phyloP scores from a whole-genome alignment of 768 basidiomycete genomes.

The Lepiota subincarnata region DNA sequence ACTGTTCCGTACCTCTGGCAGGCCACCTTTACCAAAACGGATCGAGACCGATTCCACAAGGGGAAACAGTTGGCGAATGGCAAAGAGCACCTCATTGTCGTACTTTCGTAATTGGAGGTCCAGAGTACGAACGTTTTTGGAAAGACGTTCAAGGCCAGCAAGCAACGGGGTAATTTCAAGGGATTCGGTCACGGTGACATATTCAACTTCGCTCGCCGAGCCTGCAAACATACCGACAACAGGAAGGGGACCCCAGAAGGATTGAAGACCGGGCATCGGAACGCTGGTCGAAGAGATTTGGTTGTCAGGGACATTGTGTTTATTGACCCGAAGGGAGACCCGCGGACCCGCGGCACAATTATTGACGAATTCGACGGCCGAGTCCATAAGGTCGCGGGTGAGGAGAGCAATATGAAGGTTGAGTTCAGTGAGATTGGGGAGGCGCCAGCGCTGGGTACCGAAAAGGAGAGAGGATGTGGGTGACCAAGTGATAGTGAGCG shows the following conservation, averaged over 20 bases:
- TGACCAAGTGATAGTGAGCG: constrained; percentile 15
- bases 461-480: constrained; percentile 16
- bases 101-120: constrained; percentile 23
- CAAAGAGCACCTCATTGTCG: constrained; percentile 29
- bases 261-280: constrained; percentile 21
- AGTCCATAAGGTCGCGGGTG: constrained; percentile 25
- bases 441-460: constrained; percentile 15
- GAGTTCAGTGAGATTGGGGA: constrained; percentile 16
- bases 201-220: constrained; percentile 13
- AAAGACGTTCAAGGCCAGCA: constrained; percentile 20
- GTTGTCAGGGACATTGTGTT: constrained; percentile 24
- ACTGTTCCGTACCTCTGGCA: constrained; percentile 20
- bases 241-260: constrained; percentile 24
- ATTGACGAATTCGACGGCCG: constrained; percentile 20
- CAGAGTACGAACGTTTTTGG: constrained; percentile 16
- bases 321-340: constrained; percentile 19
- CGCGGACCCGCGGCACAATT: constrained; percentile 17
- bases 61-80: constrained; percentile 22
- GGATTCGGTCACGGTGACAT: constrained; percentile 20
- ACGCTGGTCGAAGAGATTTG: constrained; percentile 20
- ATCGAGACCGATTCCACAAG: constrained; percentile 18
- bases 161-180: constrained; percentile 17
- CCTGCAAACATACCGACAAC: constrained; percentile 19
- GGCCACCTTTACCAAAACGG: constrained; percentile 19
- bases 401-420: constrained; percentile 21